Evolutionary conservation across 1,284 basidiomycete species (phyloP).

Genomic region (Puccinia triticina): DNA sequence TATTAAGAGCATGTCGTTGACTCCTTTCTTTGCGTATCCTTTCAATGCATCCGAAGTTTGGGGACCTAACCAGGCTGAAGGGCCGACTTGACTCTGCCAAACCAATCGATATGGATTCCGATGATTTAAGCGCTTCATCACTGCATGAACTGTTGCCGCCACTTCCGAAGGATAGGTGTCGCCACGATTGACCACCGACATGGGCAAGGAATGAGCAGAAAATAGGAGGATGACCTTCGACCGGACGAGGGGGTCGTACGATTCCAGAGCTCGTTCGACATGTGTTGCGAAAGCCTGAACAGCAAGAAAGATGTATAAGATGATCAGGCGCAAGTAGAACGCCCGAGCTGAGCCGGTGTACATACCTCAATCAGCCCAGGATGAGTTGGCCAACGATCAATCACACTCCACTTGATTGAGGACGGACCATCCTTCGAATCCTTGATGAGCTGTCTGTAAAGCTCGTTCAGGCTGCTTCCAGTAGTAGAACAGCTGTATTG

Average conservation of each 20-base stretch:
- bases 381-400: slow-evolving; percentile 97
- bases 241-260: slow-evolving; percentile 73
- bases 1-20: slow-evolving; percentile 83
- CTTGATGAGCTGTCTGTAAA: slow-evolving; percentile 68
- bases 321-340: slow-evolving; percentile 3
- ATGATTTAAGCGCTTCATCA: slow-evolving; percentile 81
- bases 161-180: slow-evolving; percentile 97
- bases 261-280: slow-evolving; percentile 77
- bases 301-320: background rate
- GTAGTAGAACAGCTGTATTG: slow-evolving; percentile 99
- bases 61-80: slow-evolving; percentile 96
- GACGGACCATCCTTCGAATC: slow-evolving; percentile 64
- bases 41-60: slow-evolving; percentile 91
- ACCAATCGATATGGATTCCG: slow-evolving; percentile 85
- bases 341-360: slow-evolving; percentile 37
- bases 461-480: slow-evolving; percentile 92
- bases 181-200: slow-evolving; percentile 95
- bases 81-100: slow-evolving; percentile 98
- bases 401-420: slow-evolving; percentile 88
- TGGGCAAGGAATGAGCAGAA: slow-evolving; percentile 95
- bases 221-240: slow-evolving; percentile 83
- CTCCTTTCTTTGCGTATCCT: slow-evolving; percentile 83
- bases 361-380: slow-evolving; percentile 86
- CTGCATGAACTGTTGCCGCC: slow-evolving; percentile 84
- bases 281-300: slow-evolving; percentile 83